Evolutionary conservation across 805 yeast species (phyloP), one percentile per base, ranked within the genome.

Genomic region (Jamesozyma piceae): DNA sequence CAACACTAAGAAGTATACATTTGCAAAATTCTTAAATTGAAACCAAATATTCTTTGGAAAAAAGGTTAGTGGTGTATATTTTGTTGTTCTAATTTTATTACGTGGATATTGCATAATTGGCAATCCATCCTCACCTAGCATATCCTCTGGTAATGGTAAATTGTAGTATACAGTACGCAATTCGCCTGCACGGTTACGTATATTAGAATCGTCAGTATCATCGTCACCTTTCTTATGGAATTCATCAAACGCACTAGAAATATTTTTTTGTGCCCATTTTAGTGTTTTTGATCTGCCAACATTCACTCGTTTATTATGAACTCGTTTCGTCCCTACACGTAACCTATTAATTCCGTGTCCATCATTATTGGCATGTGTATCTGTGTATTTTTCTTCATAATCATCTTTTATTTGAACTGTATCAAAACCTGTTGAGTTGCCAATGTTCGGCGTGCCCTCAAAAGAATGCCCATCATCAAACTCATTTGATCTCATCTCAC

Each of bases 1-100:
- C 65, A 86, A 68, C 27, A 78, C 66, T 53, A 90, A 66, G 71
- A 90, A 90, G 67, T 88, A 90, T 39, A 87, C 68, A 63, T 90
- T 90, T 35, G 98, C 98, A 48, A 89, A 76, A 60, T 90, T 92
- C 51, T 74, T 78, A 63, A 89, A 89, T 66, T 92, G 97, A 49
- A 74, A 71, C 36, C 65, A 64, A 41, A 90, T 60, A 64, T 90
- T 88, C 60, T 88, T 88, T 3, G 97, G 97, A 33, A 92, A 51
- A 58, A 90, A 90, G 10, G 87, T 70, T 34, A 92, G 57, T 6
- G 97, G 96, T 2, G 97, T 90, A 64, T 90, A 90, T 67, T 87
- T 90, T 2, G 98, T 87, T 0, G 97, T 89, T 67, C 97, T 78
- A 51, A 92, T 86, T 61, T 92, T 90, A 68, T 90, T 90, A 47